Conservation (phyloP, 768 basidiomycete species). For the Tricholoma terreum region DNA sequence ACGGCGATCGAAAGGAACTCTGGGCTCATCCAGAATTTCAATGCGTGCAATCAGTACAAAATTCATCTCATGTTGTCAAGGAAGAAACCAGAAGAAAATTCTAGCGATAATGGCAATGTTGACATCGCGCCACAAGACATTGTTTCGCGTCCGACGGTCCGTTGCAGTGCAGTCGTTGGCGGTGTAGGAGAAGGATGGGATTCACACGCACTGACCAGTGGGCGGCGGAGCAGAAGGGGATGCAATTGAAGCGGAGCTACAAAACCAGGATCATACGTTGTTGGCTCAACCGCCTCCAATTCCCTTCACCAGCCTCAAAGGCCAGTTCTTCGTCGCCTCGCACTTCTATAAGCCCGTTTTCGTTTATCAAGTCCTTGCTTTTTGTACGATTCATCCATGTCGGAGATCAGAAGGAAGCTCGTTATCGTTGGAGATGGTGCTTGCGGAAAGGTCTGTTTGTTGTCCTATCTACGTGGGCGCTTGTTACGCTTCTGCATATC, state of each 20-base stretch:
- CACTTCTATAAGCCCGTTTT: not conserved
- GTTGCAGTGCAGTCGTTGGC: too few species aligned
- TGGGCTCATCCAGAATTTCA: too few species aligned
- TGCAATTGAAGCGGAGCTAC: constrained; percentile 22
- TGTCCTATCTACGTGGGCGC: not conserved
- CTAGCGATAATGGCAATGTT: too few species aligned
- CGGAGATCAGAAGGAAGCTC: constrained; percentile 97
- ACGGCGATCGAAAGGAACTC: too few species aligned
- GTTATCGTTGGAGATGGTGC: constrained; percentile 99
- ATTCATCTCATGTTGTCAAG: too few species aligned
- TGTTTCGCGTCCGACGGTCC: too few species aligned
- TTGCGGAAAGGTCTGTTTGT: constrained; percentile 75
- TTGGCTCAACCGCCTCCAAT: constrained; percentile 13
- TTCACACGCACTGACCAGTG: constrained; percentile 25
- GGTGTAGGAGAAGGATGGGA: not conserved
- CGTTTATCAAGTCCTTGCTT: not conserved
- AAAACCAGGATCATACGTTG: constrained; percentile 17
- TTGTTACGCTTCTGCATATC: not conserved
- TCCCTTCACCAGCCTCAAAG: constrained; percentile 7
- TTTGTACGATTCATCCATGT: constrained; percentile 48
- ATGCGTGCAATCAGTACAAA: too few species aligned
- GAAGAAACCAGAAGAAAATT: too few species aligned
- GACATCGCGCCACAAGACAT: too few species aligned
- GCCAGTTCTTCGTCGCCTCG: constrained; percentile 4
- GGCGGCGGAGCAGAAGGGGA: not conserved